These are phyloP conservation scores for Auricularia auricula-judae DNA, from an alignment of 768 basidiomycete genomes.

Conservation along the genomic window DNA sequence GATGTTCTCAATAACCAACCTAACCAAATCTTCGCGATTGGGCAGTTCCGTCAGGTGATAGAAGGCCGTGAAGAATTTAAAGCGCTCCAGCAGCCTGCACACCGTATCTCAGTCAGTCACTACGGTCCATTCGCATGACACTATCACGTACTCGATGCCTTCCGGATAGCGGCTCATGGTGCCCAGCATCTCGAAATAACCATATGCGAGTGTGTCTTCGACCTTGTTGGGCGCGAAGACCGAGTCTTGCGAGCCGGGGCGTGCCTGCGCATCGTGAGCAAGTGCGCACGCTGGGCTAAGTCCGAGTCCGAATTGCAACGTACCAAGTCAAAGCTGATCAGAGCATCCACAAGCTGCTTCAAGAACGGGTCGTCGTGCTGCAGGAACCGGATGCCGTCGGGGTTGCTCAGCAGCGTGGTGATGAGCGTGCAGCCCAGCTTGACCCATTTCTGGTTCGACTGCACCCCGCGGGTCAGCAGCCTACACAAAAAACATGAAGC, in stretches of 20 bases:
- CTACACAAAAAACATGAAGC: too few relatives aligned
- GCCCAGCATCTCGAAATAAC: conserved; percentile 94
- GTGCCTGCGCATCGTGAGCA: conserved; percentile 11
- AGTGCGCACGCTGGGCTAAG: too few relatives aligned
- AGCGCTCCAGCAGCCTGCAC: conserved; percentile 60
- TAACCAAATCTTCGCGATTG: conserved; percentile 85
- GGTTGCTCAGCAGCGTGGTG: conserved; percentile 68
- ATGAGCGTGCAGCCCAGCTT: conserved; percentile 73
- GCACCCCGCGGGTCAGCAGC: conserved; percentile 27
- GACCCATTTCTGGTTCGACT: conserved; percentile 69
- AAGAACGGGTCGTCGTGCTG: conserved; percentile 75
- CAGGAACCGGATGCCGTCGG: conserved; percentile 78
- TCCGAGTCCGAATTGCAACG: conserved; percentile 14
- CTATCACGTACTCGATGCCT: conserved; percentile 66
- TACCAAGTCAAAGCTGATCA: conserved; percentile 89
- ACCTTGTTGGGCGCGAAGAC: conserved; percentile 74
- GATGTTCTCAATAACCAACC: conserved; percentile 79
- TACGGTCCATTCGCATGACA: conserved; percentile 2
- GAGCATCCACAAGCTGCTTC: conserved; percentile 71
- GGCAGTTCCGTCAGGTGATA: conserved; percentile 89
- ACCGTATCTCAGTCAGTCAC: conserved; percentile 18
- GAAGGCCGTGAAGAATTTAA: conserved; percentile 89
- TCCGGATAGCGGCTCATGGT: conserved; percentile 79
- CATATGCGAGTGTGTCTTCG: conserved; percentile 72
- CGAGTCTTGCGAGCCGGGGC: conserved; percentile 6